Base-by-base conservation (phyloP, 805 yeast genomes). In the Ogataea pini region DNA sequence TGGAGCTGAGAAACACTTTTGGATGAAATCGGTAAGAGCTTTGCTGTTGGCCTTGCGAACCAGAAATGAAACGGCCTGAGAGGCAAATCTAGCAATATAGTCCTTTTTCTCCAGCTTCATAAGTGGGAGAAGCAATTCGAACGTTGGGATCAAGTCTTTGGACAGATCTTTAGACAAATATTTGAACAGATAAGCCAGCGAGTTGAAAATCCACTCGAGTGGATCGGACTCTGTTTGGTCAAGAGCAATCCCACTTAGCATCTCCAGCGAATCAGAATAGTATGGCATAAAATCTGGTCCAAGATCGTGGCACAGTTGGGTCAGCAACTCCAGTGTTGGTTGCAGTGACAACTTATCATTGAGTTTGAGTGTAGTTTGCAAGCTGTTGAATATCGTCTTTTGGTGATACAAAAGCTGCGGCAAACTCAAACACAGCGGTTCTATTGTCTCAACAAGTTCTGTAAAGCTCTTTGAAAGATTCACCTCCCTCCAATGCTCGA, bases 221-320 rank as follows among this genome's bases (percentile, higher is more conserved):
- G 82, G 76, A 51, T 80, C 77, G 1, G 89, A 74, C 44, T 84
- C 75, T 17, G 74, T 65, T 49, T 75, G 87, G 74, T 44, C 70
- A 46, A 64, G 43, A 0, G 80, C 73, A 48, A 88, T 61, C 0
- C 70, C 63, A 4, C 76, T 77, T 36, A 91, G 72, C 19, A 77
- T 56, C 0, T 60, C 55, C 40, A 92, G 67, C 0, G 89, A 68
- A 20, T 68, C 63, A 1, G 70, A 70, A 60, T 89, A 90, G 60
- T 72, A 89, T 14, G 60, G 57, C 72, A 89, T 77, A 61, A 91
- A 94, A 57, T 92, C 98, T 2, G 92, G 85, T 8, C 97, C 97
- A 52, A 92, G 70, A 70, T 92, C 99, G 58, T 89, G 97, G 34
- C 90, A 83, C 58, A 94, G 85, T 60, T 90, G 96, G 0, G 96